Conservation (phyloP, 2,329 filamentous ascomycete species). For the Aspergillus sojae region DNA sequence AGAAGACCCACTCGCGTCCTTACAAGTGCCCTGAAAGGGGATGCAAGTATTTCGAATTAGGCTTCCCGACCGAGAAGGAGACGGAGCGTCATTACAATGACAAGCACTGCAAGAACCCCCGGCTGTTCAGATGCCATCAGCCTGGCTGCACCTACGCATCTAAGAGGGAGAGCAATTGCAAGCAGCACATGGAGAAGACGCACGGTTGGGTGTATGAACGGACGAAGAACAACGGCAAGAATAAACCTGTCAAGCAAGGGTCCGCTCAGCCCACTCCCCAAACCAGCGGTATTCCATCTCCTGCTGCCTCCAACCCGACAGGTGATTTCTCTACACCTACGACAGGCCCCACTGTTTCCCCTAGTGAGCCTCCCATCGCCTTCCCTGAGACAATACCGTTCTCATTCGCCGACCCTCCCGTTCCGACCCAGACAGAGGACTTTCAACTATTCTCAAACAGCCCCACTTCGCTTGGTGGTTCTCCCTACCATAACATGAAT, state of each 20-base stretch:
- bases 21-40: slow-evolving; percentile 84
- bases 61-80: slow-evolving; percentile 98
- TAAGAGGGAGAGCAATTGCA: slow-evolving; percentile 95
- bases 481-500: slow-evolving; percentile 18
- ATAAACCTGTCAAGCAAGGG: slow-evolving; percentile 22
- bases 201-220: slow-evolving; percentile 89
- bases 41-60: slow-evolving; percentile 88
- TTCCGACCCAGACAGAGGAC: slow-evolving; percentile 23
- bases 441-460: slow-evolving; percentile 30
- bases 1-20: slow-evolving; percentile 94
- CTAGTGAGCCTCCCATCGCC: slow-evolving; percentile 19
- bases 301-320: slow-evolving; percentile 56
- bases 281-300: slow-evolving; percentile 65
- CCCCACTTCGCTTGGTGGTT: slow-evolving; percentile 17
- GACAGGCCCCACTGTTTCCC: slow-evolving; percentile 32
- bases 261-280: slow-evolving; percentile 58
- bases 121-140: slow-evolving; percentile 81
- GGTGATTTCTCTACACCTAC: slow-evolving; percentile 56
- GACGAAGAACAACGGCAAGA: slow-evolving; percentile 79
- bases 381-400: slow-evolving; percentile 24
- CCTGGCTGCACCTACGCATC: slow-evolving; percentile 88
- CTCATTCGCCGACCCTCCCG: slow-evolving; percentile 32
- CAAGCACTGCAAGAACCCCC: slow-evolving; percentile 81
- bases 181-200: slow-evolving; percentile 98
- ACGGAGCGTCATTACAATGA: slow-evolving; percentile 95